These are phyloP conservation scores for Nicotiana tomentosiformis DNA, from an alignment of 257 asterid species.

Conservation along the genomic window DNA sequence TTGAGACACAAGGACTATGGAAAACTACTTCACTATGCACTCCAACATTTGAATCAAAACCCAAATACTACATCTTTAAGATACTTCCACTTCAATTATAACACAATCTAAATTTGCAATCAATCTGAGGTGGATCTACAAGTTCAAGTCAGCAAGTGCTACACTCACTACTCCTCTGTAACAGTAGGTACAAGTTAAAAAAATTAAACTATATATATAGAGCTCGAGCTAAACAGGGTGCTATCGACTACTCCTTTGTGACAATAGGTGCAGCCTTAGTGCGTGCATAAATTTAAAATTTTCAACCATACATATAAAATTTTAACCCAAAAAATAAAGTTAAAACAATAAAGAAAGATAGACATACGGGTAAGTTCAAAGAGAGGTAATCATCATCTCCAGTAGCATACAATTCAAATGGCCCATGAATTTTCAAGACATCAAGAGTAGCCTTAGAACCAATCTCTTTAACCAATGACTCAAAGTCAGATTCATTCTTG, in stretches of 20 bases:
- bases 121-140: not conserved
- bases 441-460: conserved; percentile 41
- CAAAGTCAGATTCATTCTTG: conserved; percentile 34
- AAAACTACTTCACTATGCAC: not conserved
- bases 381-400: conserved; percentile 53
- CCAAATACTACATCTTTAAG: not conserved
- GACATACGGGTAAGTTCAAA: conserved; percentile 54
- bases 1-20: not conserved
- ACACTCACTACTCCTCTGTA: not conserved
- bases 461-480: conserved; percentile 38
- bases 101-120: not conserved
- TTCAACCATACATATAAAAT: not conserved
- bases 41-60: not conserved
- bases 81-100: not conserved
- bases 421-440: conserved; percentile 57
- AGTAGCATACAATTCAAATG: conserved; percentile 47
- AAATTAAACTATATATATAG: not conserved
- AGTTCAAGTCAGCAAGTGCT: not conserved
- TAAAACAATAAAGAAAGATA: not conserved
- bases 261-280: not conserved
- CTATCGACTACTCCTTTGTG: not conserved
- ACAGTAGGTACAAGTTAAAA: not conserved
- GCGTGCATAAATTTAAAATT: not conserved
- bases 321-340: not conserved
- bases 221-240: not conserved